A percentile compares a stretch with the other conserved stretches of the same genome.
These are phyloP conservation scores for Candida pseudofarinosa DNA, from an alignment of 805 yeast species.

Conservation along the genomic window DNA sequence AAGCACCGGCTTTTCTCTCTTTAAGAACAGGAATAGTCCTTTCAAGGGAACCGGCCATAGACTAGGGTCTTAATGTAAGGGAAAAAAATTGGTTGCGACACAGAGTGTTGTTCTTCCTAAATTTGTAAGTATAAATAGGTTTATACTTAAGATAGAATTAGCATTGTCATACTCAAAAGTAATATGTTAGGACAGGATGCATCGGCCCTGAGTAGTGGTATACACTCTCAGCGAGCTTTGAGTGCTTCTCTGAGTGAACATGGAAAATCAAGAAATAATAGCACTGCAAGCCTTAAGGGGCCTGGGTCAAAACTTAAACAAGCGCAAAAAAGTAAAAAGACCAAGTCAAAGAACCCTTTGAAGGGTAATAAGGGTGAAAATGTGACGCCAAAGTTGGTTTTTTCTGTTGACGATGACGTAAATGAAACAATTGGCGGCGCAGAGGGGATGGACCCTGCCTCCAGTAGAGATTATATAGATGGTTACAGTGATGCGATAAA, in stretches of 20 bases:
- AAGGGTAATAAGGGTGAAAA: conserved; percentile 14
- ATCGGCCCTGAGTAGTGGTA: background rate
- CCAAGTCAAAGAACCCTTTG: conserved; percentile 31
- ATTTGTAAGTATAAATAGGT: background rate
- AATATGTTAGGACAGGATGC: background rate
- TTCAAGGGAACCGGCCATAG: conserved; percentile 36
- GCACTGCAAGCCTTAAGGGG: conserved; percentile 8
- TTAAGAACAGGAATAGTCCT: conserved; percentile 8
- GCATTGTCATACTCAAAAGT: background rate
- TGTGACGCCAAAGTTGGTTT: conserved; percentile 37
- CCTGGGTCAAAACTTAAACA: conserved; percentile 13
- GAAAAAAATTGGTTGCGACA: background rate
- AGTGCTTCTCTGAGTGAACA: background rate
- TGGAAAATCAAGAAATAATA: conserved; percentile 4
- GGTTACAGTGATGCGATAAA: conserved; percentile 71
- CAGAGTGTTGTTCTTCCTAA: background rate
- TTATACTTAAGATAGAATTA: too few relatives aligned
- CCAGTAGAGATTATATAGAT: conserved; percentile 46
- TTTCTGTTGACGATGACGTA: conserved; percentile 80
- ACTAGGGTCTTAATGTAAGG: conserved; percentile 21
- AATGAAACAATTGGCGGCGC: conserved; percentile 51
- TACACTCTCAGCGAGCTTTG: background rate
- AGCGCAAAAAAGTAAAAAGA: conserved; percentile 11
- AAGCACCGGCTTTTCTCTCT: conserved; percentile 11
- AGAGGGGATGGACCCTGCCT: conserved; percentile 33